Evolutionary conservation across 208 protist genomes (phyloP), one percentile per base, ranked within the genome.

Genomic region (Balamuthia mandrillaris): DNA sequence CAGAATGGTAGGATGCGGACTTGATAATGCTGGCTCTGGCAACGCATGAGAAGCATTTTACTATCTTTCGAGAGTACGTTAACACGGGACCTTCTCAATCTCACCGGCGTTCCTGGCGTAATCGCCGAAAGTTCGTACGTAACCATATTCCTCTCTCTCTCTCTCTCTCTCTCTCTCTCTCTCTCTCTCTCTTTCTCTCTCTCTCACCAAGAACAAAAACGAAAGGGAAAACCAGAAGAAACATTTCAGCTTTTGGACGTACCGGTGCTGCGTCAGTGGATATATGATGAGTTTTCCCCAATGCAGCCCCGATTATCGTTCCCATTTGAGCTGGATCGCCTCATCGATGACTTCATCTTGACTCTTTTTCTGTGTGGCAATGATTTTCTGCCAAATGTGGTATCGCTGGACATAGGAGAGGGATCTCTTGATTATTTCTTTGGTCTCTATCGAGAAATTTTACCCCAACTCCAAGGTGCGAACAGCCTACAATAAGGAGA

Each of bases 1-100:
- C n/a, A n/a, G n/a, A n/a, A n/a, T 54, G 14, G 18, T 54, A 72
- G 31, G 97, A 99, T 88, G 97, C 98, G 3, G 98, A 99, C 90
- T 91, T 99, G 10, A 96, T 98, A 79, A 98, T 99, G 96, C 94
- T 99, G 12, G 91, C 94, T 16, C 93, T 99, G 29, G 94, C 47
- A 4, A 95, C 91, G 52, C 95, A 96, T 84, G 90, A 95, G 82
- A 90, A 91, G 29, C 79, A 95, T 61, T 94, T 96, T 60, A 84
- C 65, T n/a, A 75, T 96, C 29, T 60, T 96, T 7, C 58, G 94
- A 45, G 94, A 96, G 45, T 85, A 92, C 31, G 79, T 94, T 7
- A 42, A 47, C 35, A 87, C 47, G 3, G 27, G 27, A 0, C n/a
- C n/a, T n/a, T n/a, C n/a, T n/a, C n/a, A n/a, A n/a, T n/a, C n/a